Evolutionary conservation across 2,329 filamentous ascomycete genomes (phyloP).

Genomic region (Fusarium proliferatum): DNA sequence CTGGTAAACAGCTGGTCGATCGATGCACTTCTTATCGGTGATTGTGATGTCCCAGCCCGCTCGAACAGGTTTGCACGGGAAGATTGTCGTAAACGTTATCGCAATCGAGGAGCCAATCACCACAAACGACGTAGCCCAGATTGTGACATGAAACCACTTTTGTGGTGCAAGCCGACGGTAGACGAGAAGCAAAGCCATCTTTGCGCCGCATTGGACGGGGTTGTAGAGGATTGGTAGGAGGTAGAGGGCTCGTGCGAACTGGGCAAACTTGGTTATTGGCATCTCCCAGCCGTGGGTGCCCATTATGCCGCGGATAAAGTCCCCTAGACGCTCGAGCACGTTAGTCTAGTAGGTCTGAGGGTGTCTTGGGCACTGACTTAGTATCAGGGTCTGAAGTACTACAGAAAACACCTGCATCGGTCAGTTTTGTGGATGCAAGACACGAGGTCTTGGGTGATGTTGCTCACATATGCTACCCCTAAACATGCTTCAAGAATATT

Average conservation of each 20-base stretch:
- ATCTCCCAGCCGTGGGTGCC: conserved; percentile 33
- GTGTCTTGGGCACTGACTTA: neutral
- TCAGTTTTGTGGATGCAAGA: neutral
- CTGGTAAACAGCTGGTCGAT: conserved; percentile 14
- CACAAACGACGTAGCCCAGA: conserved; percentile 7
- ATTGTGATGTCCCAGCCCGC: conserved; percentile 18
- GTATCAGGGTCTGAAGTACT: conserved; percentile 14
- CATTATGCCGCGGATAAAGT: conserved; percentile 19
- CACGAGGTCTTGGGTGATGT: neutral
- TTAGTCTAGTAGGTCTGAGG: neutral
- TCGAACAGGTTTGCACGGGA: conserved; percentile 8
- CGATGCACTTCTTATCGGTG: conserved; percentile 6
- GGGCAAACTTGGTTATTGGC: conserved; percentile 14
- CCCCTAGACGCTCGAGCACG: neutral
- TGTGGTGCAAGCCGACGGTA: conserved; percentile 14
- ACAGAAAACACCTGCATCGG: conserved; percentile 14
- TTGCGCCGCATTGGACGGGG: conserved; percentile 16
- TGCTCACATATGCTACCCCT: conserved; percentile 15
- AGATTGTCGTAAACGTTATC: conserved; percentile 21
- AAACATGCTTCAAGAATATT: neutral
- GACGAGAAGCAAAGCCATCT: conserved; percentile 14
- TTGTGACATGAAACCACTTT: conserved; percentile 7
- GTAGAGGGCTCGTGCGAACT: conserved; percentile 6
- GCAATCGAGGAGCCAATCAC: conserved; percentile 21
- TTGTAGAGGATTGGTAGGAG: conserved; percentile 27